A percentile compares a stretch with the other conserved stretches of the same genome.
phyloP scores from a whole-genome alignment of 2,329 filamentous ascomycete genomes.

The Scytalidium sp. region DNA sequence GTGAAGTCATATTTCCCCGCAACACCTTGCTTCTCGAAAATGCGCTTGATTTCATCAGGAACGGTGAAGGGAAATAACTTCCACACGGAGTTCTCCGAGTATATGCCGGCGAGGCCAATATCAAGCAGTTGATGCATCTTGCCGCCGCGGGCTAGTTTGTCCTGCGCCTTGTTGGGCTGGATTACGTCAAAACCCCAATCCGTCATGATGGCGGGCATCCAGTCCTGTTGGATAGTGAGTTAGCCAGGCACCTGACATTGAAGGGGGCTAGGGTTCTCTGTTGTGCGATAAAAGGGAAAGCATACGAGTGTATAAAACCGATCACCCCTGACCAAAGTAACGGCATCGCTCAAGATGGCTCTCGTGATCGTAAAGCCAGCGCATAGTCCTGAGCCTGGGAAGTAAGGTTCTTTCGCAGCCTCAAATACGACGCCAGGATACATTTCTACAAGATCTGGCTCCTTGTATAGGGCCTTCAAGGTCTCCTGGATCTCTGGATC shows the following conservation, averaged over 20 bases:
- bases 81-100: constrained; percentile 72
- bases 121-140: constrained; percentile 82
- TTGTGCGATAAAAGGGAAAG: constrained; percentile 66
- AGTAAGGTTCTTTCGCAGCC: constrained; percentile 45
- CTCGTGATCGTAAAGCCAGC: constrained; percentile 49
- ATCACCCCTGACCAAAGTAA: constrained; percentile 53
- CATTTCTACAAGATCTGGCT: constrained; percentile 54
- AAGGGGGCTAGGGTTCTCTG: constrained; percentile 31
- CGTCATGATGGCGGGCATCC: too few species aligned
- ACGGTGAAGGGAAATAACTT: constrained; percentile 61
- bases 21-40: not conserved
- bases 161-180: constrained; percentile 53
- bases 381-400: constrained; percentile 47
- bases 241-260: not conserved
- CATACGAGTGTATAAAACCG: constrained; percentile 48
- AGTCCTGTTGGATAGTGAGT: too few species aligned
- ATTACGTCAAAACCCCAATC: constrained; percentile 76
- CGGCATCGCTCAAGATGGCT: constrained; percentile 55
- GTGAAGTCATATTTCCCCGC: constrained; percentile 1
- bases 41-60: constrained; percentile 38
- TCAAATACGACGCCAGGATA: constrained; percentile 64
- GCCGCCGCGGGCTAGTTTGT: constrained; percentile 67
- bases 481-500: constrained; percentile 66
- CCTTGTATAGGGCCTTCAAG: constrained; percentile 51
- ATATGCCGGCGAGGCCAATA: constrained; percentile 75